phyloP scores from a whole-genome alignment of 1,139 yeast species.

The Hyphopichia wangnamkhiaoensis region DNA sequence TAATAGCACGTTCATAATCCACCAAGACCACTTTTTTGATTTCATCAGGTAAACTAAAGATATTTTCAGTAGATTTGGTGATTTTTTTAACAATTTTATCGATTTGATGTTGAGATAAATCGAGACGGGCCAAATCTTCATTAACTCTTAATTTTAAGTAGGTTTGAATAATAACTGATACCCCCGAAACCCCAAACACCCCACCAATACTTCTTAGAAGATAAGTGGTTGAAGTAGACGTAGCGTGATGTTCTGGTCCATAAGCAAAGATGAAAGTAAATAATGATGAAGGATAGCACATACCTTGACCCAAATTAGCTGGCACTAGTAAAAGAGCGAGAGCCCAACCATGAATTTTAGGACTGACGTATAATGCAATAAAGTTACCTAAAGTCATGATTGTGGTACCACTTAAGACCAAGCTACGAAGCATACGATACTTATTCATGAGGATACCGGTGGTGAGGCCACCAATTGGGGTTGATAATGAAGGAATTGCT shows the following conservation, averaged over 20 bases:
- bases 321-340: slow-evolving; percentile 30
- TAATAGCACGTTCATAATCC: slow-evolving; percentile 22
- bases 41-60: slow-evolving; percentile 13
- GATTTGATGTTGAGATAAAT: slow-evolving; percentile 12
- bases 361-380: slow-evolving; percentile 25
- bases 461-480: slow-evolving; percentile 40
- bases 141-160: slow-evolving; percentile 14
- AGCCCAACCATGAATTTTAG: slow-evolving; percentile 20
- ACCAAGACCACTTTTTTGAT: slow-evolving; percentile 14
- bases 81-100: slow-evolving; percentile 14
- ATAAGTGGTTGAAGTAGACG: slow-evolving; percentile 40
- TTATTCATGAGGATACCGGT: slow-evolving; percentile 37
- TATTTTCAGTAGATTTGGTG: slow-evolving; percentile 20
- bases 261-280: slow-evolving; percentile 39
- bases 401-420: slow-evolving; percentile 29
- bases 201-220: slow-evolving; percentile 41
- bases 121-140: slow-evolving; percentile 10
- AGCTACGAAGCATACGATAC: slow-evolving; percentile 16
- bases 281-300: slow-evolving; percentile 38
- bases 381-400: slow-evolving; percentile 35
- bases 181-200: slow-evolving; percentile 42
- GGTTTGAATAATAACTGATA: slow-evolving; percentile 30
- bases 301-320: slow-evolving; percentile 43
- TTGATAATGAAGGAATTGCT: slow-evolving; percentile 38
- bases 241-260: slow-evolving; percentile 29